Evolutionary conservation across 2,329 filamentous ascomycete species (phyloP), one percentile per base, ranked within the genome.

Genomic region (Cephalotrichum gorgonifer): DNA sequence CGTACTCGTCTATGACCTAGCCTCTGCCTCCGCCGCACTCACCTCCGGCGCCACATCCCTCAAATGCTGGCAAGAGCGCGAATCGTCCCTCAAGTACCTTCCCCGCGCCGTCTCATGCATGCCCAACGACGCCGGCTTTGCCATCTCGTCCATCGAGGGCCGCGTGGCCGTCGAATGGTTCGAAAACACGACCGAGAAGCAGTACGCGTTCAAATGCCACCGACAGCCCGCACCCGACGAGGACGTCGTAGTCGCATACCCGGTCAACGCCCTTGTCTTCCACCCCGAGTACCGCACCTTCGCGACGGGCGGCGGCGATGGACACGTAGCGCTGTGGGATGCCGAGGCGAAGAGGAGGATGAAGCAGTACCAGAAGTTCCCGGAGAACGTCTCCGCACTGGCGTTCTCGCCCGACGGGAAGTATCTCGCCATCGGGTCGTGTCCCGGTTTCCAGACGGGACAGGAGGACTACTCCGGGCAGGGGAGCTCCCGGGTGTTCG

Each of bases 181-280:
- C 63, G 93, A 97, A 62, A 73, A 81, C 39, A 86, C 91, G 64
- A 90, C 86, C 4, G 90, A 97, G 69, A 85, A 86, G 35, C 97
- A 96, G 66, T 98, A 97, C 64, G 93, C 93, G 14, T 98, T 98
- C 79, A 98, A 98, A 67, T 98, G 93, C 67, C 93, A 98, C 67
- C 80, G 93, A 4, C 88, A 95, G 64, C 76, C 81, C 1, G 75
- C 73, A 9, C 67, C 79, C 2, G 76, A 83, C 38, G 74, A 75
- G 9, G 76, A 77, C 35, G 81, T 75, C 27, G 90, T 95, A 59
- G 76, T 95, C 4, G 88, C 96, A 3, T 95, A 90, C 60, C 90
- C 90, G 0, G 90, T 96, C 56, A 93, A 96, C 61, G 85, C 89
- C 3, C 75, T 96, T 7, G 81, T 87, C 1, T 96, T 95, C 69